phyloP scores from a whole-genome alignment of 1,139 yeast genomes.

The Geotrichum fermentans region DNA sequence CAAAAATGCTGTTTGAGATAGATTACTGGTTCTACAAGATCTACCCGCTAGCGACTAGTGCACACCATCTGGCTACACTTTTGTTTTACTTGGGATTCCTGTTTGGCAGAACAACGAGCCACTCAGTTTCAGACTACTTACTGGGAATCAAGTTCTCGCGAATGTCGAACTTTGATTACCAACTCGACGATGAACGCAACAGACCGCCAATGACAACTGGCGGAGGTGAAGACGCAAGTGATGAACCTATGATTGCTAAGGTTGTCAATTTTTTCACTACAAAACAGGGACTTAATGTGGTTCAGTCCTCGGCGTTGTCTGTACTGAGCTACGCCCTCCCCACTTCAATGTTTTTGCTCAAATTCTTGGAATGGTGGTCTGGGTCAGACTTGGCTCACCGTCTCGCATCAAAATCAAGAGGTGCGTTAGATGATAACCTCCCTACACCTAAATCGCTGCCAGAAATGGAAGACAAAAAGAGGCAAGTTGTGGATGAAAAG shows the following conservation, averaged over 20 bases:
- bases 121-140: constrained; percentile 58
- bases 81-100: constrained; percentile 60
- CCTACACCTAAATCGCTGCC: constrained; percentile 38
- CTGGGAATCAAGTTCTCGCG: constrained; percentile 68
- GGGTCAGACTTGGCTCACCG: constrained; percentile 68
- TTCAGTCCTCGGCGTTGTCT: constrained; percentile 39
- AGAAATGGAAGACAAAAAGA: neutral
- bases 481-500: constrained; percentile 12
- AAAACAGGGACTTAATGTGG: constrained; percentile 24
- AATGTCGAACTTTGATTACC: constrained; percentile 57
- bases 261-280: constrained; percentile 25
- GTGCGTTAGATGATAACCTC: constrained; percentile 42
- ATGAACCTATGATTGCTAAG: constrained; percentile 19
- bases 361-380: constrained; percentile 94
- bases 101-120: constrained; percentile 56
- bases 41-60: constrained; percentile 58
- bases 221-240: constrained; percentile 18
- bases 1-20: constrained; percentile 29
- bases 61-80: constrained; percentile 50
- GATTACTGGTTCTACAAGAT: constrained; percentile 50
- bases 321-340: constrained; percentile 55
- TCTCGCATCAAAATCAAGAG: constrained; percentile 51
- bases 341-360: constrained; percentile 72
- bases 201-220: neutral
- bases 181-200: constrained; percentile 37